Evolutionary conservation across 805 yeast species (phyloP).

Genomic region (Candida sphagnicola): DNA sequence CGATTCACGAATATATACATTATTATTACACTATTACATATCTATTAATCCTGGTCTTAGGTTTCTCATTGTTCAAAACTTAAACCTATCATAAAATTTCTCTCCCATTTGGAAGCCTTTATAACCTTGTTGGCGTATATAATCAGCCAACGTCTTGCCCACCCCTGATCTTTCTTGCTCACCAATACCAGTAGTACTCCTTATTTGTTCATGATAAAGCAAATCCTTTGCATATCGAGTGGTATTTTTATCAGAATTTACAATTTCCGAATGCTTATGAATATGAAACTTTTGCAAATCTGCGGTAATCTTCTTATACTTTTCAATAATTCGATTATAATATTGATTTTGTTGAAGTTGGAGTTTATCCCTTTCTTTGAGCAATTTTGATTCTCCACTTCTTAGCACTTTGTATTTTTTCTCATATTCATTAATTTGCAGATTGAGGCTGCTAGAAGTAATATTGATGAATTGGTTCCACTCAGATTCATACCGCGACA

Average conservation of each 20-base stretch:
- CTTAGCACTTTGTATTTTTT: not conserved
- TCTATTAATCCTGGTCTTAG: too few species aligned
- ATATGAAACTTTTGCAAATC: constrained; percentile 13
- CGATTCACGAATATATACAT: not conserved
- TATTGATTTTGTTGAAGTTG: constrained; percentile 10
- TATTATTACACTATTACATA: not conserved
- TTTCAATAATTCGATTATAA: constrained; percentile 8
- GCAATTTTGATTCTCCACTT: not conserved
- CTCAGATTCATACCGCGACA: not conserved
- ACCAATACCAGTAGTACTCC: constrained; percentile 16
- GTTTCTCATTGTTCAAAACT: constrained; percentile 8
- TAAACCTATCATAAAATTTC: constrained; percentile 20
- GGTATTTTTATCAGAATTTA: constrained; percentile 10
- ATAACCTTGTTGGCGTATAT: constrained; percentile 20
- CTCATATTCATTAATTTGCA: not conserved
- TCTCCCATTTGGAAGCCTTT: constrained; percentile 23
- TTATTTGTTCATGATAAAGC: constrained; percentile 4
- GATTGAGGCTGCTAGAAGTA: not conserved
- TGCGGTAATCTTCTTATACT: not conserved
- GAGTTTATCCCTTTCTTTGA: not conserved
- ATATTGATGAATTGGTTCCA: constrained; percentile 6
- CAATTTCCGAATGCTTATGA: constrained; percentile 33
- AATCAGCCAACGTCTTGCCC: constrained; percentile 30
- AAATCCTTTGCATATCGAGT: not conserved
- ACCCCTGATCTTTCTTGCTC: constrained; percentile 21